Base-by-base conservation (phyloP, 768 basidiomycete species). In the Mrakia gelida region DNA sequence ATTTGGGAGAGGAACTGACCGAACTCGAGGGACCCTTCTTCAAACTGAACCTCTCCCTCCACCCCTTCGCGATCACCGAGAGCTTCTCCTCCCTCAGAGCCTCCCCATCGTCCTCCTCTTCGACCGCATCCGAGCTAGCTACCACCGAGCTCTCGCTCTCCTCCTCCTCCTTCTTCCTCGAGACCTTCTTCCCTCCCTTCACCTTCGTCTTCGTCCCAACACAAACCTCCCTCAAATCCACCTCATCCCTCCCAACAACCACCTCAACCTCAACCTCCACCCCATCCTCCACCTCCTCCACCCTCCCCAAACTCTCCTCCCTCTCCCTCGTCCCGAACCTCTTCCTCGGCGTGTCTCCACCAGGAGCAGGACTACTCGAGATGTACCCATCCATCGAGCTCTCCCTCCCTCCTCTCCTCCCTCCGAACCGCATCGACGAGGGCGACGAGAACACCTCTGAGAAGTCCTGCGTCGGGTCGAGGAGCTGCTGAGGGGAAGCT, bases 1-100 rank as follows among this genome's bases (percentile, higher is more conserved):
- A n/a, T n/a, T n/a, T n/a, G 15, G 32, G 15, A 70, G 28, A 34
- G 63, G 30, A 7, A 18, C 63, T 65, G 1, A 70, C 67, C 41
- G 38, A 70, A 34, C 13, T n/a, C 23, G 67, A 70, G 5, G 72
- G 30, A 3, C 43, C 71, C 32, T 38, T 65, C 49, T 73, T 78
- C 38, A 78, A 23, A 45, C 72, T 72, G 71, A 78, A 78, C 45
- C 59, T 73, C 45, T 78, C 77, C 63, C 72, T 78, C 77, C 77
- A 78, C 21, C 77, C 71, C 26, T 32, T 34, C 8, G 70, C 72
- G 65, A 78, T 78, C 28, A 32, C 59, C 32, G 56, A 43, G 23
- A 59, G 67, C 63, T 62, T 54, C 8, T 45, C 71, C 26, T 63
- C 38, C 34, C 34, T 38, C 38, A n/a, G 41, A 0, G 26, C 26